phyloP scores from a whole-genome alignment of 495 filamentous ascomycete species.

The Penicillium coprophilum region DNA sequence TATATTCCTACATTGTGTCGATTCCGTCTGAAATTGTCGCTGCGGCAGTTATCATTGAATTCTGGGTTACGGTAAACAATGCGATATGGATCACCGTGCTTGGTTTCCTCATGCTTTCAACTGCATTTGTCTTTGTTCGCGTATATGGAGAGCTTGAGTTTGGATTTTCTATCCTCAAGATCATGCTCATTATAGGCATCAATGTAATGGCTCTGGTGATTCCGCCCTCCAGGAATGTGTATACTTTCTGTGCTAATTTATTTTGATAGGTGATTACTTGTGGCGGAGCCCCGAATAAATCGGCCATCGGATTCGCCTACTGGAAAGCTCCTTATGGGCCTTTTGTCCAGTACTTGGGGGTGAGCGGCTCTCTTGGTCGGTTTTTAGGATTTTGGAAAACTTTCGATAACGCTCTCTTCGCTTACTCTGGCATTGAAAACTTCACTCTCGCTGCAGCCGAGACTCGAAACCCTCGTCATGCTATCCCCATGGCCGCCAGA shows the following conservation, averaged over 20 bases:
- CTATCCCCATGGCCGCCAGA: conserved; percentile 41
- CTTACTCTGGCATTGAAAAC: conserved; percentile 54
- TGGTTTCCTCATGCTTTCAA: conserved; percentile 43
- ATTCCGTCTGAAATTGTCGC: conserved; percentile 44
- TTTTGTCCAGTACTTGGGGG: conserved; percentile 24
- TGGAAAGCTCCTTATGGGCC: conserved; percentile 27
- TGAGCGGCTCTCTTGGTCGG: conserved; percentile 19
- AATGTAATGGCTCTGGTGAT: conserved; percentile 47
- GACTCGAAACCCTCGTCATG: conserved; percentile 34
- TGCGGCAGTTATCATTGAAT: conserved; percentile 50
- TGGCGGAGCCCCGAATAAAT: conserved; percentile 22
- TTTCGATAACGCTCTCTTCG: conserved; percentile 55
- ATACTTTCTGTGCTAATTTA: not conserved
- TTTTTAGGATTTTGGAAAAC: conserved; percentile 56
- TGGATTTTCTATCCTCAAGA: conserved; percentile 44
- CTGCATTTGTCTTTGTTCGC: conserved; percentile 42
- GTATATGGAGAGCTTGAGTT: conserved; percentile 52
- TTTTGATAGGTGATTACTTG: conserved; percentile 37
- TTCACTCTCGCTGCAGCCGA: conserved; percentile 51
- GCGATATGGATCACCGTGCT: conserved; percentile 49
- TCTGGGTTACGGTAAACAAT: conserved; percentile 40
- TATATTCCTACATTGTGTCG: conserved; percentile 31
- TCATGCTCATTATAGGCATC: conserved; percentile 47
- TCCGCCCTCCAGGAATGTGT: not conserved
- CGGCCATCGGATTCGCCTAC: conserved; percentile 23